Evolutionary conservation across 2,329 filamentous ascomycete species (phyloP), one percentile per base, ranked within the genome.

Genomic region (Fusarium sp.): DNA sequence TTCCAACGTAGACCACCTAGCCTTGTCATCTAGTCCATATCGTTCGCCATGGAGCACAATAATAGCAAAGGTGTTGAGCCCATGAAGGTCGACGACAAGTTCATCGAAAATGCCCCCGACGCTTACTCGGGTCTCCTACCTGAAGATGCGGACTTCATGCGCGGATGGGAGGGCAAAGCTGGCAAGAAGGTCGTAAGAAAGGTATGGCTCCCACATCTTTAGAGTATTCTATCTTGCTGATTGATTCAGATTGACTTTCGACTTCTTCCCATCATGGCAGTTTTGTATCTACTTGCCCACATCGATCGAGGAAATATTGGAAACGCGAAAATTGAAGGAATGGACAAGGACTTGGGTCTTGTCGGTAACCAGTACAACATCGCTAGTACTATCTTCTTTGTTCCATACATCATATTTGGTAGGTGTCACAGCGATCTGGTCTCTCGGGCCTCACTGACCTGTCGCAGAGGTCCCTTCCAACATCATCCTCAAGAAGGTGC

Each of bases 281-380:
- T 74, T 8, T 26, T 74, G 0, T 74, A 74, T 19, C 54, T 74
- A 4, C 50, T 74, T 3, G 51, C 69, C 6, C 57, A 72, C 28
- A 64, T 74, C 18, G 69, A 72, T 30, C 41, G 65, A 48, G 69
- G 58, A 49, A 74, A 75, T 28, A 71, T 75, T 21, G 72, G 72
- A 21, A 75, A 74, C 9, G 71, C 74, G 4, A 73, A 73, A 8
- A 74, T 75, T 3, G 70, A 75, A 16, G 77, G 77, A 18, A 75
- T 79, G 80, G 81, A 86, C 66, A 82, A 86, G 62, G 84, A 87
- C 45, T 75, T 88, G 1, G 75, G 77, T 1, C 79, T 88, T 57
- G 81, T 82, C 44, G 79, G 81, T 7, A 87, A 86, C 65, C 77
- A 89, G 63, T 81, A 88, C 39, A 88, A 88, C 58, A 84, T 87